These are phyloP conservation scores for Cytospora piceicola DNA, from an alignment of 2,329 filamentous ascomycete species.

Conservation along the genomic window DNA sequence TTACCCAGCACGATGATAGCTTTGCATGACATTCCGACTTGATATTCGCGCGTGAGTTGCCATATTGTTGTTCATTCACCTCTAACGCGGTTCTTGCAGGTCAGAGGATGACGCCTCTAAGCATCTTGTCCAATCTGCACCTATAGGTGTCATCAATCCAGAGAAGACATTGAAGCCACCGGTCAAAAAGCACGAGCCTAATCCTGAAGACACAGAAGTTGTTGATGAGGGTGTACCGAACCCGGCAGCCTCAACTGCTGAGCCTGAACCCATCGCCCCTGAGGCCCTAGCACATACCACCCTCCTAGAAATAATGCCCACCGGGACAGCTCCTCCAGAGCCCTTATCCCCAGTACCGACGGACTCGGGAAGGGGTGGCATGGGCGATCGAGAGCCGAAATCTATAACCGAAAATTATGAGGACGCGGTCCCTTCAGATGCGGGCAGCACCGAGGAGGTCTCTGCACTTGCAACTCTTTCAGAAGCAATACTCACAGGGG, in stretches of 20 bases:
- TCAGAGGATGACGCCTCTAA: conserved; percentile 11
- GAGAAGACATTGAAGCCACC: conserved; percentile 4
- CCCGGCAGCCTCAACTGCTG: background rate
- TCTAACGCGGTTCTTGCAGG: conserved; percentile 18
- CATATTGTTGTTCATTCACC: background rate
- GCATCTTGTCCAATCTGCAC: background rate
- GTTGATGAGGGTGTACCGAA: conserved; percentile 2
- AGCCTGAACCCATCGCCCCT: background rate
- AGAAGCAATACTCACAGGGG: background rate
- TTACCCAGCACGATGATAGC: conserved; percentile 5
- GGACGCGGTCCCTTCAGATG: background rate
- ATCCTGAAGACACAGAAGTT: background rate
- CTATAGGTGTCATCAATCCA: background rate
- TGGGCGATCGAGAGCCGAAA: background rate
- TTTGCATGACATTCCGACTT: conserved; percentile 13
- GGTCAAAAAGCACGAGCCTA: background rate
- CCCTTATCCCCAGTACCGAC: background rate
- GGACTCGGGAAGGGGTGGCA: background rate
- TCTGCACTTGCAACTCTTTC: background rate
- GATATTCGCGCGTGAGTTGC: background rate
- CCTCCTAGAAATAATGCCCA: background rate
- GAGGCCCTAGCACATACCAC: background rate
- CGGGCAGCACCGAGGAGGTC: background rate
- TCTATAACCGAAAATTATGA: background rate
- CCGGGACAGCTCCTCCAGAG: background rate